Evolutionary conservation across 2,329 filamentous ascomycete genomes (phyloP).

Genomic region (Botryotinia calthae): DNA sequence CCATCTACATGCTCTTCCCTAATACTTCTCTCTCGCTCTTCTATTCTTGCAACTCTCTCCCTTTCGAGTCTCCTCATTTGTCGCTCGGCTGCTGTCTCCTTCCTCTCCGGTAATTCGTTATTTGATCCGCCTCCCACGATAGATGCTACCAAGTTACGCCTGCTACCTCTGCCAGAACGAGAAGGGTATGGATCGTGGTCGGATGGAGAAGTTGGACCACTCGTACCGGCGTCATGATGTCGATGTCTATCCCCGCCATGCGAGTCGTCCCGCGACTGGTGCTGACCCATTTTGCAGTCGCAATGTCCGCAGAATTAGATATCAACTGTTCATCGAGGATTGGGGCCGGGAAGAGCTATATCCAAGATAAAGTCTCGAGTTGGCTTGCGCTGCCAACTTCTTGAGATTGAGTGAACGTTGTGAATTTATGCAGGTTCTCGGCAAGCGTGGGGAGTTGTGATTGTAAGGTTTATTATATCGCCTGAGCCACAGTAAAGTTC

Average conservation of each 20-base stretch:
- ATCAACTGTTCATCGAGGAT: constrained; percentile 34
- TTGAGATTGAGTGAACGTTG: constrained; percentile 25
- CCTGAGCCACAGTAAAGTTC: constrained; percentile 24
- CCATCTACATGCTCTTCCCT: constrained; percentile 91
- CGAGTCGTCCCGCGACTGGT: constrained; percentile 35
- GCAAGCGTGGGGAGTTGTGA: constrained; percentile 32
- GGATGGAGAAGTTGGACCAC: constrained; percentile 30
- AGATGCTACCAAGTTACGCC: constrained; percentile 38
- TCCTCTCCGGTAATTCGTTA: constrained; percentile 47
- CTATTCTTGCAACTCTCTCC: constrained; percentile 70
- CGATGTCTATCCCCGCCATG: constrained; percentile 25
- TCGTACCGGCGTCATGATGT: constrained; percentile 26
- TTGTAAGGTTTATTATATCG: constrained; percentile 14
- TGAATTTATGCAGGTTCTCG: constrained; percentile 31
- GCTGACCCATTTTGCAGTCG: constrained; percentile 38
- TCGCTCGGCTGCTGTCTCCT: constrained; percentile 87
- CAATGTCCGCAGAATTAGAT: constrained; percentile 29
- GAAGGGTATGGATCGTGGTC: constrained; percentile 33
- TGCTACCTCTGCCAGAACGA: constrained; percentile 33
- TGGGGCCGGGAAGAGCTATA: neutral
- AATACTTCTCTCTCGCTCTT: constrained; percentile 88
- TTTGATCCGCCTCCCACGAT: constrained; percentile 34
- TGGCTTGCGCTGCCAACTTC: constrained; percentile 12
- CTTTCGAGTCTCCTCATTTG: constrained; percentile 83
- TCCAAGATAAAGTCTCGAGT: constrained; percentile 19